Conservation (phyloP, 106 monocot genomes). For the Hemerocallis citrina region DNA sequence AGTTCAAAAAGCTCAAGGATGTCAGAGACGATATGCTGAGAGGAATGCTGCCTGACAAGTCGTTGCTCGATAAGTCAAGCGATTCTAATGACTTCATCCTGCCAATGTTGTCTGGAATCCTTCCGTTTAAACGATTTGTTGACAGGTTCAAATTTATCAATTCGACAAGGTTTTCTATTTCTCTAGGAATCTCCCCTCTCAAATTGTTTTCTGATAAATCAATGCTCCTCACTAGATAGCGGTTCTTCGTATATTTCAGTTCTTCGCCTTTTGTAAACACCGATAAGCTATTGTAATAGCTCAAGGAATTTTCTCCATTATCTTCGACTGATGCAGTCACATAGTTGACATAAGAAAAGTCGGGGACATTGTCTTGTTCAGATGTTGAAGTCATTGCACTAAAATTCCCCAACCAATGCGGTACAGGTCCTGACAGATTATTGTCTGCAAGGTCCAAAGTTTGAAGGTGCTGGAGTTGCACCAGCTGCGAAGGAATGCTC, state of each 20-base stretch:
- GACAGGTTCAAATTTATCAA: background rate
- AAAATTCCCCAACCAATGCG: too few relatives aligned
- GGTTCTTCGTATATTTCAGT: background rate
- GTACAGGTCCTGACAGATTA: too few relatives aligned
- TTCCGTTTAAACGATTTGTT: background rate
- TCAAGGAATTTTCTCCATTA: too few relatives aligned
- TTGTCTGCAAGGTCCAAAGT: too few relatives aligned
- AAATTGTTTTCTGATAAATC: background rate
- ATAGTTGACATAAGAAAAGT: background rate
- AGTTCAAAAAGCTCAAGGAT: background rate
- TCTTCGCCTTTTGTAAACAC: conserved; percentile 1
- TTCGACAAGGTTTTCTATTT: background rate
- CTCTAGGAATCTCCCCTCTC: background rate
- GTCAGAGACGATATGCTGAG: background rate
- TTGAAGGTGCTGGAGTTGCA: background rate
- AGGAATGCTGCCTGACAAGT: too few relatives aligned
- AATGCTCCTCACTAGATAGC: background rate
- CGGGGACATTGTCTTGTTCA: background rate
- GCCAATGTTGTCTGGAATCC: background rate
- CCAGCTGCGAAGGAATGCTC: conserved; percentile 3
- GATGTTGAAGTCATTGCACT: conserved; percentile 5
- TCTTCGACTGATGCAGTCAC: background rate
- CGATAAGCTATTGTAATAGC: background rate
- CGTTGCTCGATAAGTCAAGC: background rate
- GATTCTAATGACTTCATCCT: background rate